A percentile compares a stretch with the other conserved stretches of the same genome.
phyloP scores from a whole-genome alignment of 176 grass and related monocot genomes.

The Raddia distichophylla region DNA sequence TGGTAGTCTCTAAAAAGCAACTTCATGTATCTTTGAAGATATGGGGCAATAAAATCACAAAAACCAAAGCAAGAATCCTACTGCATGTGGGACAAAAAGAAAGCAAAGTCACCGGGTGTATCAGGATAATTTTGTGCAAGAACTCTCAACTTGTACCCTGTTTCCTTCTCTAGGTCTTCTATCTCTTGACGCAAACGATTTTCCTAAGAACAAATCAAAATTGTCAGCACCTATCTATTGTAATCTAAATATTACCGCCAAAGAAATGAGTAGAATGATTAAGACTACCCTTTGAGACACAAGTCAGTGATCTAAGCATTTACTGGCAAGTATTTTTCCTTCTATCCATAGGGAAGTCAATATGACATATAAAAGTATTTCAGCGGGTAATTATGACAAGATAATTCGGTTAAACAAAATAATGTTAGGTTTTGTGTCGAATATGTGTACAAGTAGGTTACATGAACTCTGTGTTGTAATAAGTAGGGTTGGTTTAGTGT shows the following conservation, averaged over 20 bases:
- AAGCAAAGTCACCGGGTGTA: slow-evolving; percentile 76
- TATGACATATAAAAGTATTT: not conserved
- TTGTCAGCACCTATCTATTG: not conserved
- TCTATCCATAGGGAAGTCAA: not conserved
- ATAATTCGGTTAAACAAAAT: too few species aligned
- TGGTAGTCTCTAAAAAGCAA: not conserved
- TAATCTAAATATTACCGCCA: not conserved
- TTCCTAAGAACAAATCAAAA: slow-evolving; percentile 55
- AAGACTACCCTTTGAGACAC: not conserved
- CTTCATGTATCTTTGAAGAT: not conserved
- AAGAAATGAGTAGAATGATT: not conserved
- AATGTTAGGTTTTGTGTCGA: too few species aligned
- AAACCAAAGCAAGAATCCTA: not conserved
- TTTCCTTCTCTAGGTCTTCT: slow-evolving; percentile 89
- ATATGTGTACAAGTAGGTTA: too few species aligned
- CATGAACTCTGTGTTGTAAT: too few species aligned
- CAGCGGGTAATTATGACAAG: not conserved
- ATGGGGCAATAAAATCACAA: not conserved
- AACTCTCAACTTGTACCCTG: slow-evolving; percentile 85
- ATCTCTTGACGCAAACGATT: slow-evolving; percentile 74
- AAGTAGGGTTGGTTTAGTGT: too few species aligned
- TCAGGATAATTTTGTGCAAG: slow-evolving; percentile 97
- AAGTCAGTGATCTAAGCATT: not conserved
- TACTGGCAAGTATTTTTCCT: slow-evolving; percentile 18
- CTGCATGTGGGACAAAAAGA: not conserved